Evolutionary conservation across 495 filamentous ascomycete species (phyloP).

Genomic region (Poronia punctata): DNA sequence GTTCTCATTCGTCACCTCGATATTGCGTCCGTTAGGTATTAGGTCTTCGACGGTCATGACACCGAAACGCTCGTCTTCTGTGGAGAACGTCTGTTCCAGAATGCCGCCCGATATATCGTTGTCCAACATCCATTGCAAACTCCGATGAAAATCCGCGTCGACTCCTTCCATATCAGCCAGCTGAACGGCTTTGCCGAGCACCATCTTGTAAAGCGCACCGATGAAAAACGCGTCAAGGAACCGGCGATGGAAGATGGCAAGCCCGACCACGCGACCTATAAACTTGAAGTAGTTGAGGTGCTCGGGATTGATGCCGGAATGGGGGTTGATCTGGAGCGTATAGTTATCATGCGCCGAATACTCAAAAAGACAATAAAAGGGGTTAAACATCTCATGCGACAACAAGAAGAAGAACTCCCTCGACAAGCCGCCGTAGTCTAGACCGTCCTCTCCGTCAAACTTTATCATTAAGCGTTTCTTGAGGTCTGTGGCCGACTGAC

Average conservation of each 20-base stretch:
- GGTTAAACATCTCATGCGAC: conserved; percentile 99
- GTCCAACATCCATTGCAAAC: conserved; percentile 92
- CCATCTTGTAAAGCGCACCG: conserved; percentile 99
- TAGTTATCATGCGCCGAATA: conserved; percentile 99
- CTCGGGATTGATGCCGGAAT: conserved; percentile 98
- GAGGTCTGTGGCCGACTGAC: conserved; percentile 89
- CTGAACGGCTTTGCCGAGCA: conserved; percentile 84
- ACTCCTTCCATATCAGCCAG: conserved; percentile 98
- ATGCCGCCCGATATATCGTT: conserved; percentile 88
- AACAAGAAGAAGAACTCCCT: conserved; percentile 99
- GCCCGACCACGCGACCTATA: conserved; percentile 93
- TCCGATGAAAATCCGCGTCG: conserved; percentile 93
- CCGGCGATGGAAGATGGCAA: conserved; percentile 96
- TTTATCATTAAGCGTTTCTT: conserved; percentile 99
- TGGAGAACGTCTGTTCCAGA: conserved; percentile 88
- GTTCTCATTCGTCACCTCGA: conserved; percentile 94
- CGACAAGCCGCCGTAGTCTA: conserved; percentile 97
- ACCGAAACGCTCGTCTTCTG: conserved; percentile 95
- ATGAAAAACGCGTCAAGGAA: conserved; percentile 99
- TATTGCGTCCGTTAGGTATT: conserved; percentile 82
- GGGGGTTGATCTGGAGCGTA: conserved; percentile 98
- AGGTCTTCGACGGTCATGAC: conserved; percentile 88
- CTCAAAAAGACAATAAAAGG: conserved; percentile 99
- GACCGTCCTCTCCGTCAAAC: conserved; percentile 95
- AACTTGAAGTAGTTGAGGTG: conserved; percentile 99